Percentiles rank a stretch among this genome's conserved stretches.
Conservation (phyloP, 352 stramenopile genomes). For the Thalassiosira livingstoniorum region DNA sequence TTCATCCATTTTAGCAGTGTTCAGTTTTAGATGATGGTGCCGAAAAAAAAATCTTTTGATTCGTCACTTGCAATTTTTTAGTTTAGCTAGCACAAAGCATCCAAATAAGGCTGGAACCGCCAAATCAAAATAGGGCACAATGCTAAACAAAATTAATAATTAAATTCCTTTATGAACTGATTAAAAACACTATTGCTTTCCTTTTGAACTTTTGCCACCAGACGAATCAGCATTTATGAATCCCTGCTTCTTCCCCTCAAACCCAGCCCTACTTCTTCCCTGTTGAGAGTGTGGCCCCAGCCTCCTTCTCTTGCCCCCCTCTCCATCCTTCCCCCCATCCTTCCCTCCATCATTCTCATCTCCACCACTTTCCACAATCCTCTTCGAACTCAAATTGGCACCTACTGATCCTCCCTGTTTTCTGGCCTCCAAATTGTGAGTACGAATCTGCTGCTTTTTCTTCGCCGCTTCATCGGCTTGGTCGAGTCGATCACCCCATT, state of each 20-base stretch:
- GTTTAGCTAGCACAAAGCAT: too few relatives aligned
- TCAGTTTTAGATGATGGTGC: too few relatives aligned
- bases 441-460: conserved; percentile 81
- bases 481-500: conserved; percentile 79
- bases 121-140: too few relatives aligned
- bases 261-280: conserved; percentile 68
- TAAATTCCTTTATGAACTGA: too few relatives aligned
- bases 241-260: conserved; percentile 82
- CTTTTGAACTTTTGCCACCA: conserved; percentile 3
- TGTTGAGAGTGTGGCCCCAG: conserved; percentile 54
- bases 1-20: too few relatives aligned
- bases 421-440: conserved; percentile 79
- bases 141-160: too few relatives aligned
- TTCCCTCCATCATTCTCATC: conserved; percentile 35
- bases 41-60: too few relatives aligned
- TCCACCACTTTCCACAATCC: conserved; percentile 62
- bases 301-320: conserved; percentile 50
- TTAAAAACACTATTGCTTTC: conserved; percentile 40
- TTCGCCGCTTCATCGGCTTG: conserved; percentile 64
- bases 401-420: conserved; percentile 72
- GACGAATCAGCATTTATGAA: conserved; percentile 77
- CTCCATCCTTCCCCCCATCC: conserved; percentile 26
- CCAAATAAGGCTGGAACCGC: too few relatives aligned
- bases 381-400: conserved; percentile 81
- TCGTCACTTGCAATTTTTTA: too few relatives aligned